These are phyloP conservation scores for Mycosarcoma mackinlayi DNA, from an alignment of 1,284 basidiomycete species.

Conservation along the genomic window DNA sequence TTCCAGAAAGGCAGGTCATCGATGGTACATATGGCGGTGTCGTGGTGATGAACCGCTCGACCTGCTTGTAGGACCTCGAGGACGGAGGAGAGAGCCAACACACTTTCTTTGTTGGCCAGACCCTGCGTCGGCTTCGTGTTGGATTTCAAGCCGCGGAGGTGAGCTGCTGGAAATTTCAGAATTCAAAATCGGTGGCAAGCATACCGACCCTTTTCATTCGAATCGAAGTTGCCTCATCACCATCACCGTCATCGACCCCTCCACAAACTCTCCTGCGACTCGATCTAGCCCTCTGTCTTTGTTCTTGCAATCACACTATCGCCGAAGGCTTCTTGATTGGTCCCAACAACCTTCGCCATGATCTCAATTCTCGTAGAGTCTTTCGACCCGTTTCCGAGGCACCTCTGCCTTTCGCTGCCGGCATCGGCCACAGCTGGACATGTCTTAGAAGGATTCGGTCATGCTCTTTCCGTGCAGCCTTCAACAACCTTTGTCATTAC, in stretches of 20 bases:
- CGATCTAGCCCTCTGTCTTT: no score
- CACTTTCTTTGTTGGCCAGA: conserved; percentile 14
- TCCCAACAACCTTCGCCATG: conserved; percentile 9
- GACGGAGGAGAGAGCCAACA: not conserved
- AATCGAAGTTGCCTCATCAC: conserved; percentile 6
- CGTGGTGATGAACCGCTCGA: not conserved
- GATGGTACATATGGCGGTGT: conserved; percentile 1
- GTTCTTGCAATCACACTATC: no score
- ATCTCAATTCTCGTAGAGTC: conserved; percentile 40
- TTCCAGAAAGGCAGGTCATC: no score
- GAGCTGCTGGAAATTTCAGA: not conserved
- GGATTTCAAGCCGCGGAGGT: conserved; percentile 11
- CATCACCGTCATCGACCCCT: conserved; percentile 16
- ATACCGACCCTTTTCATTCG: no score
- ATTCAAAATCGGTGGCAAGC: conserved; percentile 1
- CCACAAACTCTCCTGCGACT: not conserved
- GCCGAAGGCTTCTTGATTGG: no score
- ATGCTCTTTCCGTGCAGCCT: conserved; percentile 5
- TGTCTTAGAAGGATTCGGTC: conserved; percentile 31
- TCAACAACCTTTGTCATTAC: conserved; percentile 22
- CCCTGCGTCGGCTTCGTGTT: conserved; percentile 34
- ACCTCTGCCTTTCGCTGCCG: conserved; percentile 42
- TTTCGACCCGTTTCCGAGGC: conserved; percentile 41
- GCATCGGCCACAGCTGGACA: conserved; percentile 32
- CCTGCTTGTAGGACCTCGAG: conserved; percentile 5